phyloP scores from a whole-genome alignment of 345 rosid species.

The Orychophragmus violaceus region DNA sequence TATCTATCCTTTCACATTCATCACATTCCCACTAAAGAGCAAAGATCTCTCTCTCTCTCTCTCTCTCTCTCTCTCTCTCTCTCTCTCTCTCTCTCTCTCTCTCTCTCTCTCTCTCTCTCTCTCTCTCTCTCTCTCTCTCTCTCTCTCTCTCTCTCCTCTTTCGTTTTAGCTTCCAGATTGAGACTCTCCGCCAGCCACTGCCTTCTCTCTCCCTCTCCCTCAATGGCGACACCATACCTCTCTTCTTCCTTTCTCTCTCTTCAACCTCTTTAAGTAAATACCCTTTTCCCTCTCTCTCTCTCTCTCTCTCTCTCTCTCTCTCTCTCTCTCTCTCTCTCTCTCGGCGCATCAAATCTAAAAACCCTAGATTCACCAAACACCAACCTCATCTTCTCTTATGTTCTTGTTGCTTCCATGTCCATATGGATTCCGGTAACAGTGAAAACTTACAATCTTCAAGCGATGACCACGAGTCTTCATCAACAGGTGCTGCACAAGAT shows the following conservation, averaged over 20 bases:
- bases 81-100: no score
- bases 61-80: no score
- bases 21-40: constrained; percentile 15
- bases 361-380: constrained; percentile 24
- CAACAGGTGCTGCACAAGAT: constrained; percentile 25
- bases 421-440: constrained; percentile 81
- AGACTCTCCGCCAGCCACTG: constrained; percentile 87
- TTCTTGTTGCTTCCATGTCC: constrained; percentile 7
- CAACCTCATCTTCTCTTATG: neutral
- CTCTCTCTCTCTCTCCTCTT: no score
- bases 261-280: constrained; percentile 39
- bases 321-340: no score
- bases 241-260: constrained; percentile 39
- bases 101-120: no score
- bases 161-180: constrained; percentile 46
- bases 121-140: no score
- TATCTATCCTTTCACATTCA: constrained; percentile 41
- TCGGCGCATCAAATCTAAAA: constrained; percentile 30
- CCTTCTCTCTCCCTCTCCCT: constrained; percentile 41
- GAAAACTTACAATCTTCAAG: constrained; percentile 73
- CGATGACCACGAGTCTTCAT: constrained; percentile 57
- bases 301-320: neutral
- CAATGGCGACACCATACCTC: constrained; percentile 48
- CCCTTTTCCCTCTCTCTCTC: neutral
- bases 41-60: neutral